Evolutionary conservation across 305 asterid species (phyloP).

Genomic region (Petunia hybrid): DNA sequence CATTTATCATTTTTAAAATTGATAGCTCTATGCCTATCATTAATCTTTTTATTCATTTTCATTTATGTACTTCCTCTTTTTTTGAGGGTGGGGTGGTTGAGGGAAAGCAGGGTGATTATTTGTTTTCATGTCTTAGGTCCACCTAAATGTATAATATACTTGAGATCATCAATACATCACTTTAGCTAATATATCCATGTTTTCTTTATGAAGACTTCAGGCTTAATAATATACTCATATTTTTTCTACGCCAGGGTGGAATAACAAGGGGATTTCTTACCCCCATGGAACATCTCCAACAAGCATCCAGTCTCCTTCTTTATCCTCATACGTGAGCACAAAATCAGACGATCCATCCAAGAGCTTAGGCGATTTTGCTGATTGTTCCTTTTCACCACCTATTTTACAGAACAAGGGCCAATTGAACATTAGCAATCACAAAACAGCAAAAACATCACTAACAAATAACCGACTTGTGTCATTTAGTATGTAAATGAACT

Average conservation of each 20-base stretch:
- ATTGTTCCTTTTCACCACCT: constrained; percentile 63
- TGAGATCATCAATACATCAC: constrained; percentile 27
- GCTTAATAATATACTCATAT: neutral
- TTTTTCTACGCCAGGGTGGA: too few species aligned
- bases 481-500: neutral
- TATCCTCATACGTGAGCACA: constrained; percentile 84
- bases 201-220: too few species aligned
- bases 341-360: constrained; percentile 83
- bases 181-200: neutral
- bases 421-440: neutral
- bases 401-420: neutral
- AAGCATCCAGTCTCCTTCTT: constrained; percentile 96
- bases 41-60: neutral
- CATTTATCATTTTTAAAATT: neutral
- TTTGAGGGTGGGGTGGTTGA: neutral
- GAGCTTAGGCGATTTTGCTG: constrained; percentile 58
- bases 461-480: neutral
- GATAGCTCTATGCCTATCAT: neutral
- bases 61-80: neutral
- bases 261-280: constrained; percentile 43
- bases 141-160: neutral
- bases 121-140: constrained; percentile 19
- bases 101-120: constrained; percentile 3
- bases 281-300: constrained; percentile 93
- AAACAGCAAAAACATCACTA: neutral